Percentiles rank a stretch among this genome's conserved stretches.
Conservation (phyloP, 371 early-diverging fungal genomes). For the Synchytrium microbalum region DNA sequence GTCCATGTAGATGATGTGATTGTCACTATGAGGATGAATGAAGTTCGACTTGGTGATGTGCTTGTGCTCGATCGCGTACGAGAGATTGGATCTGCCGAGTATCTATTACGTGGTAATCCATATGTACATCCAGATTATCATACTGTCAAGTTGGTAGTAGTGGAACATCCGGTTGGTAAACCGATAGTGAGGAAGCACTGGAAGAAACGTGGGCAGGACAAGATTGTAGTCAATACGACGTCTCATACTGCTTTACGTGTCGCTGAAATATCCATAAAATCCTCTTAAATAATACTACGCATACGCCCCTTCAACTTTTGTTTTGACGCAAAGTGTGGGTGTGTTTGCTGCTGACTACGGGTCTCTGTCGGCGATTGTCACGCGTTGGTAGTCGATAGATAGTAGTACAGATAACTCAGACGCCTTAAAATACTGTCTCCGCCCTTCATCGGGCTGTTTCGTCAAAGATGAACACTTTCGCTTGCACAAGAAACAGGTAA, state of each 20-base stretch:
- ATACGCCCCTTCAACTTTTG: no score
- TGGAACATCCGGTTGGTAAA: conserved; percentile 79
- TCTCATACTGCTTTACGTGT: conserved; percentile 71
- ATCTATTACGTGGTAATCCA: conserved; percentile 78
- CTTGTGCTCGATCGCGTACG: conserved; percentile 76
- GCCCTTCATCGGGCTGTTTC: no score
- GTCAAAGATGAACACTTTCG: no score
- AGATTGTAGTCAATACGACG: conserved; percentile 59
- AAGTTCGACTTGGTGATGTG: conserved; percentile 72
- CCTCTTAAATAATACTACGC: neutral
- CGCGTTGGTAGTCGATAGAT: no score
- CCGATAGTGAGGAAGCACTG: conserved; percentile 78
- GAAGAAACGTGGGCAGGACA: conserved; percentile 78
- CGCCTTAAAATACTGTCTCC: no score
- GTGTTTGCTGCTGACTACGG: no score
- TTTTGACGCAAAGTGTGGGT: neutral
- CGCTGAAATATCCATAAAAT: conserved; percentile 58
- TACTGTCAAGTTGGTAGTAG: conserved; percentile 73
- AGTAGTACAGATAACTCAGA: no score
- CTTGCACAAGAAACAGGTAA: no score
- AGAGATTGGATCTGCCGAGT: conserved; percentile 82
- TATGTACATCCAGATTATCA: conserved; percentile 64
- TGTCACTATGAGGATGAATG: conserved; percentile 65
- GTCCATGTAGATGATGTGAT: conserved; percentile 84
- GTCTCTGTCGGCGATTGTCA: no score